These are phyloP conservation scores for Hypholoma fasciculare DNA, from an alignment of 768 basidiomycete species.

Conservation along the genomic window DNA sequence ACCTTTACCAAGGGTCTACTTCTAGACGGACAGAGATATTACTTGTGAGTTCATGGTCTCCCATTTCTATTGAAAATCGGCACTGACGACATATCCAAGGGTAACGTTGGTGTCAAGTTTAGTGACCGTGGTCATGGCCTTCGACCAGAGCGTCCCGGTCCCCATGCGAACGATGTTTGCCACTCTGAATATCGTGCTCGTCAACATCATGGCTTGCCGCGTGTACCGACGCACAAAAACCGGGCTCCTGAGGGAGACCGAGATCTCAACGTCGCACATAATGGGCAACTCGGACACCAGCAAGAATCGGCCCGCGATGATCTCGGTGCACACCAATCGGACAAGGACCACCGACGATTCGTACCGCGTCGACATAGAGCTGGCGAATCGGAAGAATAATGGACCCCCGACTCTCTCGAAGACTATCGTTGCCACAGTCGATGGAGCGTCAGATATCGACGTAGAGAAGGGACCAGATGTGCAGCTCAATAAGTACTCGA, in stretches of 20 bases:
- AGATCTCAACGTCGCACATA: background rate
- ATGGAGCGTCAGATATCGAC: background rate
- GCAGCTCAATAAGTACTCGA: background rate
- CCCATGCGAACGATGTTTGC: constrained; percentile 5
- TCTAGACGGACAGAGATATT: constrained; percentile 29
- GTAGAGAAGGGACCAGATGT: background rate
- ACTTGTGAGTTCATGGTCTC: constrained; percentile 1
- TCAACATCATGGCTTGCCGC: constrained; percentile 7
- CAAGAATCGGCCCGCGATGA: background rate
- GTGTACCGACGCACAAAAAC: constrained; percentile 5
- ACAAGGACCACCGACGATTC: constrained; percentile 1
- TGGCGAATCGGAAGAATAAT: background rate
- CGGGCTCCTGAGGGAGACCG: background rate
- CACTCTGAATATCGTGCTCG: constrained; percentile 2
- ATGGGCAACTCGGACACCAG: background rate
- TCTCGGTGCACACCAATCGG: constrained; percentile 2
- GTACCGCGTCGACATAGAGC: constrained; percentile 1
- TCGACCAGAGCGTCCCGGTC: background rate
- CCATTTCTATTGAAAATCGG: background rate
- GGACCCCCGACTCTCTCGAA: too few species aligned
- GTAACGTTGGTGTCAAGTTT: constrained; percentile 4
- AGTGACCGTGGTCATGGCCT: constrained; percentile 3
- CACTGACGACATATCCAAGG: background rate
- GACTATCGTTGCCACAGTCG: background rate
- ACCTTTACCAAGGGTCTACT: constrained; percentile 23